Base-by-base conservation (phyloP, 768 basidiomycete species). In the Cyclocybe cylindracea region DNA sequence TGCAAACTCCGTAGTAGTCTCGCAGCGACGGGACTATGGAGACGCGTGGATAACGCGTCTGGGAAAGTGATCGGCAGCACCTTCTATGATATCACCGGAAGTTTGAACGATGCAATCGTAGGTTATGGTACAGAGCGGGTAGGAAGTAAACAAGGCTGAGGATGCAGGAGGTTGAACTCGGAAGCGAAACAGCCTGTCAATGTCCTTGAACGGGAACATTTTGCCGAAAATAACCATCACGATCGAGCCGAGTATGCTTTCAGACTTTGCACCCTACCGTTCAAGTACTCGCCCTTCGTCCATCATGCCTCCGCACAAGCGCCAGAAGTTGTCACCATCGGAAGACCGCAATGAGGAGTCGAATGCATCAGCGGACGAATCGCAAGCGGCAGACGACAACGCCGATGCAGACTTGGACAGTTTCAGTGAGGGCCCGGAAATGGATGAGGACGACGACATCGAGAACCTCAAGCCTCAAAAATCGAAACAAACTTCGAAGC, bases 401-500 rank as follows among this genome's bases (percentile, higher is more conserved):
- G 61, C 58, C 39, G 66, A 66, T 16, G 61, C 64, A 38, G 57
- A 56, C 8, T 55, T 53, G 42, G 62, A 61, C 16, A 44, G 37
- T 35, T 48, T 38, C 34, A 54, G 48, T 45, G 50, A 56, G n/a
- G 51, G 36, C 34, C 54, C 55, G 5, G 54, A 55, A 32, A 41
- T 45, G 39, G 78, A 85, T 59, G 85, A 83, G 14, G 84, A 82
- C 7, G 85, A 87, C 58, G 86, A 90, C 62, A 82, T 89, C 44
- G 76, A 76, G 11, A 71, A 70, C 3, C 65, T 79, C 46, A 79
- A 82, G 59, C 69, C 65, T 39, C 64, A 70, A 62, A 92, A 91
- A 67, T 92, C 91, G 11, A 84, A 79, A 50, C 86, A 91, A 67
- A 94, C 91, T 0, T 70, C 81, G 46, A 94, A 94, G 68, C 81